A percentile compares a stretch with the other conserved stretches of the same genome.
Conservation (phyloP, 176 grass and related monocot genomes). For the Zoysia pacifica region DNA sequence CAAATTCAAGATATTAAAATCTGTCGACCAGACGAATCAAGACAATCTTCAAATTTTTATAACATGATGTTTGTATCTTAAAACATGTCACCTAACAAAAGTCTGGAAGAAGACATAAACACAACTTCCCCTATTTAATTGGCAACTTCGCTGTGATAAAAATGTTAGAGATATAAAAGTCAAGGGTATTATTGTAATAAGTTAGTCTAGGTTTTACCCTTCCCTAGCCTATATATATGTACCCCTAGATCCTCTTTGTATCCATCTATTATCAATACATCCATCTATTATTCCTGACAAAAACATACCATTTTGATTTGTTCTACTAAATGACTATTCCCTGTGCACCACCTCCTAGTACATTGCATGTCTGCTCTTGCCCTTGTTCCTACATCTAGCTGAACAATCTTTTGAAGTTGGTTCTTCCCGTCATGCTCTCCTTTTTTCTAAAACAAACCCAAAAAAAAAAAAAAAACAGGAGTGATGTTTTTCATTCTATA, state of each 20-base stretch:
- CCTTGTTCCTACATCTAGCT: background rate
- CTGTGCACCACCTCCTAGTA: background rate
- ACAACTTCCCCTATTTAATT: background rate
- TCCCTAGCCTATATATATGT: no score
- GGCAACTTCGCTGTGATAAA: no score
- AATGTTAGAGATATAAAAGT: background rate
- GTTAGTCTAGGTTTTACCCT: no score
- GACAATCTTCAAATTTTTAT: background rate
- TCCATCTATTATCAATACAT: no score
- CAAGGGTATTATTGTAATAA: no score
- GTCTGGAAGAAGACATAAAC: background rate
- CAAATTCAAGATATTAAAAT: background rate
- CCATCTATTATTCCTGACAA: no score
- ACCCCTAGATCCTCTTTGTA: no score
- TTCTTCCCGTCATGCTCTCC: conserved; percentile 9
- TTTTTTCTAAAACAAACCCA: background rate
- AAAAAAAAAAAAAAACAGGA: conserved; percentile 14
- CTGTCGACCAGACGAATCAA: background rate
- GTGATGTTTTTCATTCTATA: background rate
- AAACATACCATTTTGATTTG: background rate
- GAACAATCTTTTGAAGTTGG: background rate
- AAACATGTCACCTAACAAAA: background rate
- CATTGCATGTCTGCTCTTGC: background rate
- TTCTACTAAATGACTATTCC: background rate
- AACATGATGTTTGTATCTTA: background rate